These are phyloP conservation scores for Aspergillus vadensis DNA, from an alignment of 2,329 filamentous ascomycete species.

Conservation along the genomic window DNA sequence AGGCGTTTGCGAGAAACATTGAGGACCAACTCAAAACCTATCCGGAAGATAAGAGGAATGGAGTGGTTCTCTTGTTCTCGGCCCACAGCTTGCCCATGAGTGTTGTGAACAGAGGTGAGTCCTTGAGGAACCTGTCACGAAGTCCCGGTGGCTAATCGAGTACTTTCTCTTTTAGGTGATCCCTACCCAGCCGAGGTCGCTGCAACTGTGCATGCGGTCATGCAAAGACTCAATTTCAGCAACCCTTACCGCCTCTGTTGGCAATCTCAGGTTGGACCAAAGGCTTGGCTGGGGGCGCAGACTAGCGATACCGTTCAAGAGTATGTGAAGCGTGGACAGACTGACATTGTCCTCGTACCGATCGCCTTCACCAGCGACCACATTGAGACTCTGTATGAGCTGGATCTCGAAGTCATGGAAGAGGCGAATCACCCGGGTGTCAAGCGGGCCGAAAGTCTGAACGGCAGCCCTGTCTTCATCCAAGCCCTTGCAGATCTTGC, in stretches of 20 bases:
- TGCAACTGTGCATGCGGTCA: conserved; percentile 95
- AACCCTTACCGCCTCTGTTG: conserved; percentile 94
- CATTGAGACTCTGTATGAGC: conserved; percentile 93
- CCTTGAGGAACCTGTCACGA: background rate
- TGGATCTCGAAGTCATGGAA: conserved; percentile 92
- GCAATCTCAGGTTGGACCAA: conserved; percentile 97
- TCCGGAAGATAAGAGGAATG: conserved; percentile 73
- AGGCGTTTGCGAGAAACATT: conserved; percentile 91
- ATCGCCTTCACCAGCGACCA: conserved; percentile 99
- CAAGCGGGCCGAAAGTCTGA: conserved; percentile 88
- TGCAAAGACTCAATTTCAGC: conserved; percentile 81
- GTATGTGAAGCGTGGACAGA: conserved; percentile 88
- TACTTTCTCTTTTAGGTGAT: conserved; percentile 63
- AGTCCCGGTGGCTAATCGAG: background rate
- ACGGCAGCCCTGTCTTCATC: conserved; percentile 89
- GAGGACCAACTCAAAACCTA: conserved; percentile 82
- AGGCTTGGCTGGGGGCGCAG: conserved; percentile 92
- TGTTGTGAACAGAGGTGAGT: conserved; percentile 83
- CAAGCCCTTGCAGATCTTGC: conserved; percentile 85
- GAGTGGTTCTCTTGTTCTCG: conserved; percentile 87
- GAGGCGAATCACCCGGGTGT: conserved; percentile 75
- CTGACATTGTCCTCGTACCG: conserved; percentile 85
- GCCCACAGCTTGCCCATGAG: conserved; percentile 96
- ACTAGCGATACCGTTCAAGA: conserved; percentile 84
- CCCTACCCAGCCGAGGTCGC: conserved; percentile 95